phyloP scores from a whole-genome alignment of 2,329 filamentous ascomycete genomes.

The Aspergillus cejpii region DNA sequence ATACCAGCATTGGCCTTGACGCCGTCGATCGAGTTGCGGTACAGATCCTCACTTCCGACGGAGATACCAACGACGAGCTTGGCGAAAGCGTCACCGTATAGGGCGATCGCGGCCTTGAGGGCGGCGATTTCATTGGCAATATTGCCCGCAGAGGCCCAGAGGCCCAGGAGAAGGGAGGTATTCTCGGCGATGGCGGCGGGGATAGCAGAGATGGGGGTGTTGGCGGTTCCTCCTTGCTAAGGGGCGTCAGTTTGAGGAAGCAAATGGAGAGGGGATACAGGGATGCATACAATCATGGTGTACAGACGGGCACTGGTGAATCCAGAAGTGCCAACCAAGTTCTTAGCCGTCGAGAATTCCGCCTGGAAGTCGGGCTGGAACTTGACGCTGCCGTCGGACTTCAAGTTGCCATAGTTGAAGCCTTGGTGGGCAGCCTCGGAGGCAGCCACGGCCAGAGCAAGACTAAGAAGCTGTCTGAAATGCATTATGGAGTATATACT shows the following conservation, averaged over 20 bases:
- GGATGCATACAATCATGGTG: constrained; percentile 52
- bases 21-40: constrained; percentile 68
- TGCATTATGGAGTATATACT: constrained; percentile 27
- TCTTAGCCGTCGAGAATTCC: constrained; percentile 36
- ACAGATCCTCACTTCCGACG: constrained; percentile 79
- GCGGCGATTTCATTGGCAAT: constrained; percentile 70
- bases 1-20: constrained; percentile 55
- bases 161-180: constrained; percentile 69
- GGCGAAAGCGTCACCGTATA: constrained; percentile 59
- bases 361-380: constrained; percentile 40
- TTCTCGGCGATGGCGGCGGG: constrained; percentile 75
- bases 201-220: constrained; percentile 63
- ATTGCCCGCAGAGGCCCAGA: constrained; percentile 70
- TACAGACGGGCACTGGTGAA: constrained; percentile 49
- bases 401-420: constrained; percentile 45
- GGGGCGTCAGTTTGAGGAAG: constrained; percentile 1
- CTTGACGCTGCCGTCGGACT: constrained; percentile 37
- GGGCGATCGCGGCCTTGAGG: constrained; percentile 59
- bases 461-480: constrained; percentile 28
- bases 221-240: constrained; percentile 49
- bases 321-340: constrained; percentile 34
- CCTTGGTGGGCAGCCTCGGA: constrained; percentile 38
- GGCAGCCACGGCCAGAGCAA: constrained; percentile 30
- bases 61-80: constrained; percentile 67
- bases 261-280: background rate